Conservation (phyloP, 202 grass and related monocot species). For the Dendrocalamus latiflorus region DNA sequence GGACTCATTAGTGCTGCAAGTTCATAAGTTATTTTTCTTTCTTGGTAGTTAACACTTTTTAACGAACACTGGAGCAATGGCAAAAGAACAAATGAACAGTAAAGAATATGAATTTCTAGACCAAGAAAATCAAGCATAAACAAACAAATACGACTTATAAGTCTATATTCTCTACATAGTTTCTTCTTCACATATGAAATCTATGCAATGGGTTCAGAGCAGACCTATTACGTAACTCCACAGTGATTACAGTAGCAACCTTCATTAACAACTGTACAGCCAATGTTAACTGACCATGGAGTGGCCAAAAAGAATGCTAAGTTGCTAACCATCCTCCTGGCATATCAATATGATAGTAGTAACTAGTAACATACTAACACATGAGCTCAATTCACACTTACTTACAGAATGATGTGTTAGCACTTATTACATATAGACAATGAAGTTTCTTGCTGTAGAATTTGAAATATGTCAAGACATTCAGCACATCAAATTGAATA, state of each 20-base stretch:
- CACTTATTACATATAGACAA: neutral
- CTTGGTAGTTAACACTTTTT: neutral
- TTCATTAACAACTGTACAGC: neutral
- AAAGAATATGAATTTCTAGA: neutral
- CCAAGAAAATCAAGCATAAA: neutral
- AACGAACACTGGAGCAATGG: neutral
- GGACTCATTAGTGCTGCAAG: neutral
- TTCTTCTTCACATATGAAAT: neutral
- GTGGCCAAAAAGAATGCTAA: neutral
- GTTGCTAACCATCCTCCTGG: neutral
- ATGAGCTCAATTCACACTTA: neutral
- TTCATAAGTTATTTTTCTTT: neutral
- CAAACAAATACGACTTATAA: neutral
- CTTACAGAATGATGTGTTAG: neutral
- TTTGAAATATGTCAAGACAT: neutral
- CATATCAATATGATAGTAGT: neutral
- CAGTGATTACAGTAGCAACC: neutral
- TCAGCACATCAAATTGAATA: neutral
- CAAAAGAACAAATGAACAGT: conserved; percentile 1
- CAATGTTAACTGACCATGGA: neutral
- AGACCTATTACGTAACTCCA: neutral
- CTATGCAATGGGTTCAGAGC: neutral
- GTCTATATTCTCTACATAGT: neutral
- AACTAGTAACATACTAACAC: neutral
- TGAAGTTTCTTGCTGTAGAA: neutral